These are phyloP conservation scores for Hura crepitans DNA, from an alignment of 441 rosid genomes.

Conservation along the genomic window DNA sequence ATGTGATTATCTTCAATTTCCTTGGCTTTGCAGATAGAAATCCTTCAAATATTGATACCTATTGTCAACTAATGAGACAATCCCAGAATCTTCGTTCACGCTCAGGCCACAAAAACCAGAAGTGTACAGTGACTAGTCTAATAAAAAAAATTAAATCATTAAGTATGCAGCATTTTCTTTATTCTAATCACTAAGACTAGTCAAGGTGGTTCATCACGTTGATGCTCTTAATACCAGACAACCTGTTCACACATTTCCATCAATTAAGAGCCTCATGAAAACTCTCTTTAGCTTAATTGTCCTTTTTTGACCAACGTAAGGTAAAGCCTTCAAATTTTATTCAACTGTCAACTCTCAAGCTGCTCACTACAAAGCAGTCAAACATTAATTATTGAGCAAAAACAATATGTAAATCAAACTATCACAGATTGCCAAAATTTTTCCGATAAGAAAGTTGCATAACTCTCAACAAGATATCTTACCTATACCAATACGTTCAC, in stretches of 20 bases:
- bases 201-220: background rate
- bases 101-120: background rate
- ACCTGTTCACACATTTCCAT: background rate
- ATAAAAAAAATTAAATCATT: background rate
- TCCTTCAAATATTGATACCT: background rate
- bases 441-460: background rate
- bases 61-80: background rate
- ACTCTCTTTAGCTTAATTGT: background rate
- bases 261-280: background rate
- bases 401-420: background rate
- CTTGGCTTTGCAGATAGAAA: background rate
- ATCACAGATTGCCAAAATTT: background rate
- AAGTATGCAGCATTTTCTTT: background rate
- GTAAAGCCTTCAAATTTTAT: background rate
- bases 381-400: too few species aligned
- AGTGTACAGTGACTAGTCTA: background rate
- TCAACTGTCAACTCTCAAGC: conserved; percentile 2
- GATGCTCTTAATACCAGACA: background rate
- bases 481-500: conserved; percentile 98
- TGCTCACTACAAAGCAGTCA: background rate
- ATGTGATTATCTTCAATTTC: background rate
- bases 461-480: conserved; percentile 28
- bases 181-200: conserved; percentile 3
- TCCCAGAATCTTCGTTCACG: background rate
- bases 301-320: background rate